Evolutionary conservation across 2,329 filamentous ascomycete genomes (phyloP), one percentile per base, ranked within the genome.

Genomic region (Stagonosporopsis rhizophila): DNA sequence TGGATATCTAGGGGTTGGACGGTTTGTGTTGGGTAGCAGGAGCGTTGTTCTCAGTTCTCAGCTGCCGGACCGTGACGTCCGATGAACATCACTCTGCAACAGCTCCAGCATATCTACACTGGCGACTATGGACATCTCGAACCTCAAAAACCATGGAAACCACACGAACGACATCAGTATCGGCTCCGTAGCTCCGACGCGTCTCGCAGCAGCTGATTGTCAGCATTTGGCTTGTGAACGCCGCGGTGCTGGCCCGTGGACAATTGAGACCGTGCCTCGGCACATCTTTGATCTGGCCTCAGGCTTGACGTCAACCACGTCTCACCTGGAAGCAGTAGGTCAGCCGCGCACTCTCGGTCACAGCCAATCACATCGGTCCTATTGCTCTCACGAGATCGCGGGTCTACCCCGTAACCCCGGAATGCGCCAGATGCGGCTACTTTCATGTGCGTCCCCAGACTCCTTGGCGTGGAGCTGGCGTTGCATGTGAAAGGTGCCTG

Each of bases 401-500:
- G 47, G 52, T 61, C 60, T 58, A 57, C 61, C 63, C 64, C 60
- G 58, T 65, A 64, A 57, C 61, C 63, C 64, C 60, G 58, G 66
- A 64, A 52, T 41, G 52, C 57, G 56, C 60, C 60, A 61, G 45
- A 56, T 69, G 69, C 65, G 65, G 68, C 65, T 69, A 57, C 52
- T 57, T 65, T 52, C 57, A 66, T 61, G 53, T 62, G 61, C 58
- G 61, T 53, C 63, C 64, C 68, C 65, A 61, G 63, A 63, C 59
- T 66, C 34, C 68, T 71, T 71, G 69, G 68, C 67, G 56, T 55
- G 56, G 61, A 60, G 58, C 54, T 40, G 51, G 42, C 56, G 47
- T 69, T 59, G 69, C 73, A 76, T 76, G 73, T 76, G 73, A 76
- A 75, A 75, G 69, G 41, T 41, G 46, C 40, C 46, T 41, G 37